Conservation (phyloP, 1,284 basidiomycete species). For the Anthracocystis panici-leucophaei region DNA sequence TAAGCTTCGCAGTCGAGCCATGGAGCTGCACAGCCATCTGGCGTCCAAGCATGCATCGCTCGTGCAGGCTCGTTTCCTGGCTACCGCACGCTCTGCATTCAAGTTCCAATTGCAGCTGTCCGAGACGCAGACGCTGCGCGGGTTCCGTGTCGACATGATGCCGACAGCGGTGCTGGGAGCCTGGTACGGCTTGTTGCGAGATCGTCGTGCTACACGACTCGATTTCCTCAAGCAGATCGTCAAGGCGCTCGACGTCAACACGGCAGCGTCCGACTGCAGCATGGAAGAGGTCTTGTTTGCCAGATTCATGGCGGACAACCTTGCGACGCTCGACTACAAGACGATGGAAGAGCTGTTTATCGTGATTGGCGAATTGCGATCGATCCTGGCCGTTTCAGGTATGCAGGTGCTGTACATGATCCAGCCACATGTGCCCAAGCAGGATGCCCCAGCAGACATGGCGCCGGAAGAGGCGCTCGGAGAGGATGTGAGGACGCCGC, state of each 20-base stretch:
- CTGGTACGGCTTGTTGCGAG: conserved; percentile 90
- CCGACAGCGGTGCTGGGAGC: conserved; percentile 74
- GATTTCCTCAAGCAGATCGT: conserved; percentile 87
- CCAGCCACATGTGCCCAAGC: conserved; percentile 44
- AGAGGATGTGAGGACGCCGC: conserved; percentile 31
- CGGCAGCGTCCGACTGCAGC: conserved; percentile 68
- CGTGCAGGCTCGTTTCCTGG: conserved; percentile 84
- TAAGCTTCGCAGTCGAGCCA: conserved; percentile 79
- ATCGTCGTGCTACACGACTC: conserved; percentile 84
- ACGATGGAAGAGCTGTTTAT: conserved; percentile 90
- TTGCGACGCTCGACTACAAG: conserved; percentile 91
- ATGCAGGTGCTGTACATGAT: conserved; percentile 76
- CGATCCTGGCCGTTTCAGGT: conserved; percentile 84
- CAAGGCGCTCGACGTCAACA: conserved; percentile 81
- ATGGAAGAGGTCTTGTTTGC: conserved; percentile 74
- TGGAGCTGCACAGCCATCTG: conserved; percentile 82
- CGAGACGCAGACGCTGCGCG: conserved; percentile 19
- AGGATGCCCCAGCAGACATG: conserved; percentile 7
- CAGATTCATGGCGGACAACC: conserved; percentile 93
- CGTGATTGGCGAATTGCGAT: conserved; percentile 83
- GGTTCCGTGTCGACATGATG: conserved; percentile 31
- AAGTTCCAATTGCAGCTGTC: conserved; percentile 77
- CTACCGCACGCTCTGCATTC: conserved; percentile 83
- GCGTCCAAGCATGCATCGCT: conserved; percentile 90
- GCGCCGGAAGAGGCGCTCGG: conserved; percentile 2